These are phyloP conservation scores for Sicyos baderoa DNA, from an alignment of 306 rosid genomes.

Conservation along the genomic window DNA sequence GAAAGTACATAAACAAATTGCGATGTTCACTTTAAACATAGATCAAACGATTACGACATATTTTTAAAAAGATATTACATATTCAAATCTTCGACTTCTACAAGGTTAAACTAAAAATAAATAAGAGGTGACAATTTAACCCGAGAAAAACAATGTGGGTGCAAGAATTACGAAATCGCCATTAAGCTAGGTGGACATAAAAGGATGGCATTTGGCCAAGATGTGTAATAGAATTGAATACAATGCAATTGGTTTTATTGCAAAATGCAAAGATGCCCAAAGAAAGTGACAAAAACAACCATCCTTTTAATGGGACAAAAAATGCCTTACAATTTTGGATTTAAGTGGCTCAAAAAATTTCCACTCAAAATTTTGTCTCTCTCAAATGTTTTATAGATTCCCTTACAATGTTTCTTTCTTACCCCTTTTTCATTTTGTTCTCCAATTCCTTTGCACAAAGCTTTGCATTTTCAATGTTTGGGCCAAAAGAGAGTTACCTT, in stretches of 20 bases:
- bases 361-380: neutral
- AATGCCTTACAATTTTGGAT: neutral
- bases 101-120: too few relatives aligned
- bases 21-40: too few relatives aligned
- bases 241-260: neutral
- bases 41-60: too few relatives aligned
- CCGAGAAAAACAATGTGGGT: neutral
- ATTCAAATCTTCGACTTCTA: too few relatives aligned
- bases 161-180: neutral
- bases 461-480: too few relatives aligned
- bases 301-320: constrained; percentile 8
- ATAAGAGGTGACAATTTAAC: too few relatives aligned
- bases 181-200: neutral
- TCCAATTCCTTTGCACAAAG: neutral
- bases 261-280: constrained; percentile 18
- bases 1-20: too few relatives aligned
- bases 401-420: neutral
- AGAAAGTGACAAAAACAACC: constrained; percentile 12
- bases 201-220: neutral
- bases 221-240: too few relatives aligned
- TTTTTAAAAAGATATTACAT: too few relatives aligned
- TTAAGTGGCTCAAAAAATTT: neutral
- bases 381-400: neutral
- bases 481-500: neutral
- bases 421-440: neutral